Conservation (phyloP, 2,329 filamentous ascomycete species). For the Fusarium sp. region DNA sequence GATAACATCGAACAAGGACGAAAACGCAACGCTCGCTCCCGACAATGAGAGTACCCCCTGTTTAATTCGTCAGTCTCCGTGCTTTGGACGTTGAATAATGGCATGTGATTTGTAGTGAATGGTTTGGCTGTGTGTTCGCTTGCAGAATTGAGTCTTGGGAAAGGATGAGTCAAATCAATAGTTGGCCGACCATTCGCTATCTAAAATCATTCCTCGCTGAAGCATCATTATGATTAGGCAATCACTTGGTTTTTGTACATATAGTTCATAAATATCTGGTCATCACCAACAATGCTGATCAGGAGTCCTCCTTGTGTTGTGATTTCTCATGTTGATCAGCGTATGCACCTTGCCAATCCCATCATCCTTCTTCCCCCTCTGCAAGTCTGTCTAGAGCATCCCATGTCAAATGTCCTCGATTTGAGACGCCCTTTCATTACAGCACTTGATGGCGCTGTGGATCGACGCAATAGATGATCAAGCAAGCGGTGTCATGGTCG, state of each 20-base stretch:
- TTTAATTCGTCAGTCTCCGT: not conserved
- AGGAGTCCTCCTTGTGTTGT: not conserved
- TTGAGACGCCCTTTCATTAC: not conserved
- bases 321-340: not conserved
- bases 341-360: not conserved
- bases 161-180: not conserved
- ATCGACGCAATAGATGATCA: not conserved
- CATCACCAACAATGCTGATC: not conserved
- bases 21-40: constrained; percentile 31
- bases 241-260: not conserved
- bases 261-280: not conserved
- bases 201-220: constrained; percentile 1
- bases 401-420: not conserved
- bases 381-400: not conserved
- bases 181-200: not conserved
- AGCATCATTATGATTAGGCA: not conserved
- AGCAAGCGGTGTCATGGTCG: not conserved
- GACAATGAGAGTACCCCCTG: constrained; percentile 8
- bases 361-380: not conserved
- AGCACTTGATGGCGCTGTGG: not conserved
- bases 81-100: not conserved
- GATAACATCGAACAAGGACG: constrained; percentile 43
- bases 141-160: not conserved
- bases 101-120: constrained; percentile 21
- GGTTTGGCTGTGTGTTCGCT: not conserved